Conservation (phyloP, 768 basidiomycete species). For the Tylopilus subfusipes region DNA sequence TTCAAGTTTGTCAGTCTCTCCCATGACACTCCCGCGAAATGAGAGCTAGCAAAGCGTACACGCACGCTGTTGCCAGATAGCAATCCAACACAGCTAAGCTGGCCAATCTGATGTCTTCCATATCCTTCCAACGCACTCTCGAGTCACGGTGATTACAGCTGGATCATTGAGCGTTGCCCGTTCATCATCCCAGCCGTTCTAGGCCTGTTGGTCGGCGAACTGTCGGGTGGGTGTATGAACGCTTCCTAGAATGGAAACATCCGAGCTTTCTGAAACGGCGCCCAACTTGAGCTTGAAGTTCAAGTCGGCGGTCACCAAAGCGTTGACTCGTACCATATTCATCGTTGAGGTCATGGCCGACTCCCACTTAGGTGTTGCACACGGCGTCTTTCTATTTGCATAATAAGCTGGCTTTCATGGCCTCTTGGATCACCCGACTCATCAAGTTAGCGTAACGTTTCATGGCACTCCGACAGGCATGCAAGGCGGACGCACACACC, state of each 20-base stretch:
- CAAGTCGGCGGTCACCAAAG: too few species aligned
- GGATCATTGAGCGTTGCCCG: constrained; percentile 4
- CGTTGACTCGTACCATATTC: too few species aligned
- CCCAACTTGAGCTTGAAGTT: too few species aligned
- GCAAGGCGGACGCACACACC: too few species aligned
- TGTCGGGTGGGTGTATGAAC: neutral
- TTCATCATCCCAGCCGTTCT: constrained; percentile 1
- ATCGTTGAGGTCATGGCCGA: too few species aligned
- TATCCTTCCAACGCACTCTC: neutral
- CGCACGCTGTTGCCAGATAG: neutral
- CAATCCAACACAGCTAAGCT: neutral
- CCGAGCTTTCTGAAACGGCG: neutral
- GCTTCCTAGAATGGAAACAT: neutral
- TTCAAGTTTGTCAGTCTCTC: neutral
- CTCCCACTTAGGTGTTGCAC: too few species aligned
- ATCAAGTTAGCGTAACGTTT: too few species aligned
- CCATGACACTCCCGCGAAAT: neutral
- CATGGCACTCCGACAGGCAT: too few species aligned
- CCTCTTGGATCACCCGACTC: too few species aligned
- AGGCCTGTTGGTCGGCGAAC: neutral
- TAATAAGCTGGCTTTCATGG: too few species aligned
- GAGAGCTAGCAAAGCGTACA: neutral
- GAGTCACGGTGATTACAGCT: constrained; percentile 16
- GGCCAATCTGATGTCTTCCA: neutral
- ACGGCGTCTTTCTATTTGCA: too few species aligned